Evolutionary conservation across 768 basidiomycete species (phyloP), one percentile per base, ranked within the genome.

Genomic region (Gloeophyllum trabeum): DNA sequence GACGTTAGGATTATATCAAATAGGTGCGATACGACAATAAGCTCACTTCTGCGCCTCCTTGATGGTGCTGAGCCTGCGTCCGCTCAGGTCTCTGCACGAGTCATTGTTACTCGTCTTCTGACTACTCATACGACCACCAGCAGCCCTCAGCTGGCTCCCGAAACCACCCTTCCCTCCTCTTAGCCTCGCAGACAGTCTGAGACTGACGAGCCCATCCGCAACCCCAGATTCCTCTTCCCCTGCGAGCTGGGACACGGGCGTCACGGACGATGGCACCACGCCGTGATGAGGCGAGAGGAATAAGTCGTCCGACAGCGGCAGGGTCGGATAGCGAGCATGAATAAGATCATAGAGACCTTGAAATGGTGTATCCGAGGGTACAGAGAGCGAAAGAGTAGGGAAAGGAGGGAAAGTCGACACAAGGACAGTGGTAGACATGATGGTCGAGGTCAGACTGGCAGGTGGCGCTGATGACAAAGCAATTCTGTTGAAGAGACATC

Each of bases 141-240:
- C 94, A 0, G 96, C 94, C 59, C 96, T 76, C 49, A 99, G 70
- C 66, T 97, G 92, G 14, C 85, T 88, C 3, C 96, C 96, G 54
- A 99, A 98, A 24, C 94, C 96, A 58, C 96, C 94, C 63, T 98
- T 99, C 16, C 96, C 96, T 39, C 94, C 94, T 2, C 71, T 68
- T 5, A 97, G 56, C 20, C 81, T 68, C 0, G 89, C 82, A 1
- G 73, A 64, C n/a, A 94, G 67, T 0, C 88, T 73, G 1, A 97
- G 65, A 2, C 72, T 68, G n/a, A 90, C 64, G 21, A 85, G 60
- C 28, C 55, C 48, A n/a, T n/a, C n/a, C n/a, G n/a, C n/a, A n/a
- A n/a, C n/a, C 4, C 57, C 55, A 13, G 55, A 52, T 5, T 47
- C 50, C 23, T 55, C 52, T 16, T 43, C 53, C 20, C 56, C 44